Evolutionary conservation across 2,329 filamentous ascomycete genomes (phyloP), one percentile per base, ranked within the genome.

Genomic region (Scopulariopsis brevicaulis): DNA sequence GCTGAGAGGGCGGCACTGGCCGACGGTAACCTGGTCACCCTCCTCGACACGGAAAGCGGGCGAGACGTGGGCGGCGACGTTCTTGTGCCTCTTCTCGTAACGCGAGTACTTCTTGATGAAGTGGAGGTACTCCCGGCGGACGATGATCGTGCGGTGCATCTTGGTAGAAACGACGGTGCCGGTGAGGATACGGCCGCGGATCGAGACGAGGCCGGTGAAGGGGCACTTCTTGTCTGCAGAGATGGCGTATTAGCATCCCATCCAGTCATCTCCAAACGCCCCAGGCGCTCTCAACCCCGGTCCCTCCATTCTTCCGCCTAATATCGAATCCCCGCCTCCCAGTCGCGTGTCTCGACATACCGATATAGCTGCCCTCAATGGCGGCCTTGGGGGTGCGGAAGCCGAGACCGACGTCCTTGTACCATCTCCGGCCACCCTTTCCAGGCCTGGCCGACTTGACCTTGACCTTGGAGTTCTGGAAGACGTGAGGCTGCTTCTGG

Each of bases 81-180:
- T 99, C 89, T 96, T 96, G 90, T 99, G 94, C 78, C 94, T 86
- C 88, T 96, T 97, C 90, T 99, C 95, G 80, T 99, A 99, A 87
- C 94, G 90, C 76, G 89, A 84, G 87, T 99, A 99, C 85, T 99
- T 99, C 79, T 92, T 92, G 76, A 99, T 89, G 82, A 90, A 99
- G 85, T 99, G 94, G 64, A 99, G 90, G 85, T 99, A 99, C 85
- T 99, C 94, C 80, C 94, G 88, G 78, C 94, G 94, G 85, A 99
- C 95, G 81, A 99, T 88, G 76, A 97, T 82, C 72, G 94, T 99
- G 81, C 94, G 90, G 89, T 99, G 94, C 94, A 99, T 99, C 90
- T 99, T 99, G 81, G 94, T 99, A 71, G 93, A 97, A 74, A 97
- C 89, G 74, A 99, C 94, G 75, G 91, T 96, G 74, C 94, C 94